Conservation (phyloP, 768 basidiomycete species). For the Lentinula guzmanii region DNA sequence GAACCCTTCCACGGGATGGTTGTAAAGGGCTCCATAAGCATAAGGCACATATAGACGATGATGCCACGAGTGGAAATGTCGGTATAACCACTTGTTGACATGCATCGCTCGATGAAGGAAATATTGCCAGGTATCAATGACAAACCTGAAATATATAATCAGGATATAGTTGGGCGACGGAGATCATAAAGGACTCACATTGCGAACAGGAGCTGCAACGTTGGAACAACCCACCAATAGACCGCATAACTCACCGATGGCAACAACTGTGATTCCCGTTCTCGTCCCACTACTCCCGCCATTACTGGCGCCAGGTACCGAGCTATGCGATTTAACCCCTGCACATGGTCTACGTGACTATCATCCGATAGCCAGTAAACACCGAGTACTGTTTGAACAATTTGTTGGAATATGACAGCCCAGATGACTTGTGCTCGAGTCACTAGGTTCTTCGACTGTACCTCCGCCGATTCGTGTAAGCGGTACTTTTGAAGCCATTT, state of each 20-base stretch:
- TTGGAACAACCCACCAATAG: slow-evolving; percentile 94
- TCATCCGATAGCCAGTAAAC: slow-evolving; percentile 53
- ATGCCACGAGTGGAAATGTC: slow-evolving; percentile 88
- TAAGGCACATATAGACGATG: slow-evolving; percentile 96
- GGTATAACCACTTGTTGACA: slow-evolving; percentile 84
- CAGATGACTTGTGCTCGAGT: slow-evolving; percentile 64
- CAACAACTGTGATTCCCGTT: slow-evolving; percentile 34
- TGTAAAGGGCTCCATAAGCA: slow-evolving; percentile 95
- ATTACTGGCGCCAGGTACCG: slow-evolving; percentile 33
- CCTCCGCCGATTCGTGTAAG: slow-evolving; percentile 84
- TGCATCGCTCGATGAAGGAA: slow-evolving; percentile 93
- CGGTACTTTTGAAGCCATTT: slow-evolving; percentile 77
- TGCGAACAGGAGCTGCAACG: slow-evolving; percentile 64
- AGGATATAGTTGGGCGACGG: neutral
- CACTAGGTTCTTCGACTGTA: slow-evolving; percentile 67
- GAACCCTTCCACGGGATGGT: slow-evolving; percentile 94
- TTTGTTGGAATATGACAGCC: slow-evolving; percentile 84
- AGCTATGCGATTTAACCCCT: slow-evolving; percentile 35
- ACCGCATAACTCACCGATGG: slow-evolving; percentile 44
- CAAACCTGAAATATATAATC: slow-evolving; percentile 47
- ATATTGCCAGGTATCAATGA: slow-evolving; percentile 98
- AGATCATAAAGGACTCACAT: slow-evolving; percentile 55
- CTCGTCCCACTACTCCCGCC: slow-evolving; percentile 33
- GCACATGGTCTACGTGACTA: slow-evolving; percentile 30
- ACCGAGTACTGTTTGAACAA: slow-evolving; percentile 76